Base-by-base conservation (phyloP, 2,329 filamentous ascomycete species). In the Trichoderma atrobrunneum region DNA sequence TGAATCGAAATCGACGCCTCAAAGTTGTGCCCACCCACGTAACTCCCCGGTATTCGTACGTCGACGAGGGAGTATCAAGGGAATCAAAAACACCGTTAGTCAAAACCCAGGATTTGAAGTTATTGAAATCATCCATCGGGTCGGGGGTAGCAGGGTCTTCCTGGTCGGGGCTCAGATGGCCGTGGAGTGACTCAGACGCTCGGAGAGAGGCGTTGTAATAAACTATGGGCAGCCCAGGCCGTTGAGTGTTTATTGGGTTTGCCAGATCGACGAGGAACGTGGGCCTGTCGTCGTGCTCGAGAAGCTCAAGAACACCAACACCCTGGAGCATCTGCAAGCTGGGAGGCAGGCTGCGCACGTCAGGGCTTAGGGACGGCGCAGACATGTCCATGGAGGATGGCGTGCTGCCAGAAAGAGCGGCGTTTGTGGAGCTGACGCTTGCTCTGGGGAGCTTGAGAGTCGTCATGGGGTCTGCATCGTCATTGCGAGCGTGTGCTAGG, bases 221-320 rank as follows among this genome's bases (percentile, higher is more conserved):
- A 0, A 93, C 76, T 8, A 93, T 85, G 34, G 87, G 85, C 48
- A 95, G 80, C 2, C 84, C 84, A 0, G 86, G 85, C 1, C 86
- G 82, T 26, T 81, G 82, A 61, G 84, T 85, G 75, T 90, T 91
- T n/a, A 82, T 79, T 1, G 84, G 80, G 76, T 91, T 88, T 8
- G 84, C 84, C 65, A 93, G 81, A 76, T 95, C 92, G 39, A 95
- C 84, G 56, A 95, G 87, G 76, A 95, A 93, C 0, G 91, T 93
- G 3, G 92, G 93, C 61, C 93, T 85, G 64, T 91, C 88, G 78
- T 96, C 93, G 75, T 92, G 88, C 77, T 95, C 92, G 54, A 96
- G 81, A 51, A 95, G 82, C 79, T 95, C 93, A 24, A 91, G 81
- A 11, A 93, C 86, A 28, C 91, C 90, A 66, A 94, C 85, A 30